Percentiles rank a stretch among this genome's conserved stretches.
Evolutionary conservation across 257 asterid species (phyloP).

Genomic region (Jacaranda copaia): DNA sequence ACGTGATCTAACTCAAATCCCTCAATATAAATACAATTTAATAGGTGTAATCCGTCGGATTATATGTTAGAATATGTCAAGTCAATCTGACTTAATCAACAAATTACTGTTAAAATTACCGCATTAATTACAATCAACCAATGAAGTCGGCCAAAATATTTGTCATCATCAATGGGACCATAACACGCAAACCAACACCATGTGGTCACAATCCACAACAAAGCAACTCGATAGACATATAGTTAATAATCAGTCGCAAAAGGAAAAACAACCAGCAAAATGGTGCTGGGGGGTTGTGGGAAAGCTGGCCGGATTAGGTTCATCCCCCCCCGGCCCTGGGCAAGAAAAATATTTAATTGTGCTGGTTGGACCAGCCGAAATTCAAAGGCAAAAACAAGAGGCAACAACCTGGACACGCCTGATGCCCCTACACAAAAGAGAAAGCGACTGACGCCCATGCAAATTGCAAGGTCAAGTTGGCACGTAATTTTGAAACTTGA

Average conservation of each 20-base stretch:
- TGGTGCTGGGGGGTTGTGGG: no score
- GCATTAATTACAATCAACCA: background rate
- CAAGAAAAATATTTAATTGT: background rate
- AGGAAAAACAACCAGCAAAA: no score
- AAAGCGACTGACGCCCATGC: conserved; percentile 6
- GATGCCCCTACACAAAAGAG: background rate
- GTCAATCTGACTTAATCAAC: no score
- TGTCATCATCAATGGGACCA: background rate
- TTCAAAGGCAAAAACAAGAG: background rate
- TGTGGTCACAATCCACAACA: background rate
- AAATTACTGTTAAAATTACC: no score
- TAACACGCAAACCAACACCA: background rate
- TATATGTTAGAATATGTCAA: no score
- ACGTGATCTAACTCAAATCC: no score
- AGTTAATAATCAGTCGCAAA: no score
- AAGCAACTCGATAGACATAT: background rate
- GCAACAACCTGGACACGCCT: conserved; percentile 34
- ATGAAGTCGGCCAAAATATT: background rate
- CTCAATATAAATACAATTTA: no score
- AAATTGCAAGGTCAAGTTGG: conserved; percentile 35
- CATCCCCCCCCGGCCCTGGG: conserved; percentile 21
- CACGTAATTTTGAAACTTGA: conserved; percentile 5
- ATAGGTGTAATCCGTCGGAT: no score
- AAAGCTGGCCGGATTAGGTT: background rate
- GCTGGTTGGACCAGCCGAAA: conserved; percentile 15